Base-by-base conservation (phyloP, 208 protist genomes). In the Crithidia sp. region DNA sequence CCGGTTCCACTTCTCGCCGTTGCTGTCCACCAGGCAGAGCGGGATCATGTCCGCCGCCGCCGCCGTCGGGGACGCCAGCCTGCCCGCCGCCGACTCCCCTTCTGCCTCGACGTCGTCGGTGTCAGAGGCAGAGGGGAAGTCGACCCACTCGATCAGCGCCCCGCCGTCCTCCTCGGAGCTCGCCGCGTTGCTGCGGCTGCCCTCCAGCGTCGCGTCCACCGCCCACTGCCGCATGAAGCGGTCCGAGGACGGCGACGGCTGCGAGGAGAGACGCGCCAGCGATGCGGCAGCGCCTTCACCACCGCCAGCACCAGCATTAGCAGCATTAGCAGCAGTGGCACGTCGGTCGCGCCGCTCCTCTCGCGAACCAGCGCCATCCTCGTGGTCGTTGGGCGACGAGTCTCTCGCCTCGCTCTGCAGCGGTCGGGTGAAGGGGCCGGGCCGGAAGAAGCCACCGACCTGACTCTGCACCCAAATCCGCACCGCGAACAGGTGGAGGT, bases 1-100 rank as follows among this genome's bases (percentile, higher is more conserved):
- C 7, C 86, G 86, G 37, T 77, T 76, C 87, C 89, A 92, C 54
- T 68, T 58, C 43, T 70, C 70, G 4, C 84, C 81, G 57, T 85
- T 84, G 45, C 77, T 70, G 70, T 94, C 89, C 7, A 68, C 47
- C 8, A 94, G 61, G 41, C 68, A 59, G 43, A 86, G 70, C 5
- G 84, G 88, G 7, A 91, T 56, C 28, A 64, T 67, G 67, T 79
- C 82, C 39, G 68, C 54, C 9, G 56, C 54, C 5, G 56, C 71
- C 28, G 58, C 16, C 28, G 65, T 71, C 16, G 78, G 57, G 55
- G 55, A 63, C 57, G 36, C 56, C 19, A 50, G 54, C 65, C 16
- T 76, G 50, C 47, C 12, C 44, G 36, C 37, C n/a, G 40, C 2
- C 50, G 56, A 3, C 17, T 39, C 73, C 28, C 28, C 28, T 28